Evolutionary conservation across 2,329 filamentous ascomycete genomes (phyloP), one percentile per base, ranked within the genome.

Genomic region (Calonectria henricotiae): DNA sequence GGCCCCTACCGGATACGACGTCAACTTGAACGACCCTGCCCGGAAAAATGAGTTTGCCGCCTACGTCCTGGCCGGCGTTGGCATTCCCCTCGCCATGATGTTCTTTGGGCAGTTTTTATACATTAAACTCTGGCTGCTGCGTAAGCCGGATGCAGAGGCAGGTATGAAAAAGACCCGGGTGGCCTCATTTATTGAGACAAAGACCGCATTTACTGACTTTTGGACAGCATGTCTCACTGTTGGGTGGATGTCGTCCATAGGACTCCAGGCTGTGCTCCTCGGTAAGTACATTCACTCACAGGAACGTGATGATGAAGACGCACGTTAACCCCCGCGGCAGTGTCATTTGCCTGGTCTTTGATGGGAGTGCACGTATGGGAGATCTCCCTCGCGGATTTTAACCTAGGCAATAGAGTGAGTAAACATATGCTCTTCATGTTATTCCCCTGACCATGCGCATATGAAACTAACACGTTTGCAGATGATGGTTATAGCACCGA

Each of bases 21-120:
- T 82, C 27, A 71, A 83, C 68, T 82, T 83, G 54, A 75, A 78
- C 3, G 69, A 82, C 41, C 82, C 82, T 0, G 71, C 75, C n/a
- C 69, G 72, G 8, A 74, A 75, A 0, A 69, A 74, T 8, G 74
- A 73, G 17, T n/a, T 72, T 6, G 74, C 64, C 7, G 62, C 75
- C 1, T 79, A 79, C 27, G 30, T 70, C 2, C 46, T 74, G 3
- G 73, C 70, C 1, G 72, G 71, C 5, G 25, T 78, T 17, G 75
- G 77, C 13, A 75, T 70, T 20, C 8, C 61, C 5, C 62, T 79
- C 11, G 65, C 75, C 12, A 32, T 75, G 7, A 32, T 77, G 41
- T 79, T 79, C 61, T 61, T 78, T 47, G 6, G 51, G 5, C 77
- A 79, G 46, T 72, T 73, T 44, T 27, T 78, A n/a, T 78, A 78